phyloP scores from a whole-genome alignment of 1,284 basidiomycete species.

The Boletus semigastroideus region DNA sequence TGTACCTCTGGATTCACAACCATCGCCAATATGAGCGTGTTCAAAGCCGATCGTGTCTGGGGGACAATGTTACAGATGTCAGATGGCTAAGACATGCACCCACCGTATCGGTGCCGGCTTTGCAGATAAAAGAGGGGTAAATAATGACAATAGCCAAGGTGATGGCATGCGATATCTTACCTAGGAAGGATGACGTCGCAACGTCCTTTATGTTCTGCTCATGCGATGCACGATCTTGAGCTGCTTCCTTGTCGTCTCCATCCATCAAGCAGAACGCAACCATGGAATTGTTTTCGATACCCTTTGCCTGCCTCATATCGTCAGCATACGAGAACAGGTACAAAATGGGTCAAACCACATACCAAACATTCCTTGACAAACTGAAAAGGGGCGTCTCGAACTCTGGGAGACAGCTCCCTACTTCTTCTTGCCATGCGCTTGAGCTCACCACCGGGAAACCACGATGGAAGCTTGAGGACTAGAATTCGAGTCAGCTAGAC shows the following conservation, averaged over 20 bases:
- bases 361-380: conserved; percentile 36
- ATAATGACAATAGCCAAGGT: not conserved
- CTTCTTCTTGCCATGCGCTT: conserved; percentile 25
- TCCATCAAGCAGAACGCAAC: conserved; percentile 16
- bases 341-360: not conserved
- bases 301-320: conserved; percentile 10
- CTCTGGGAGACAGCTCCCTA: conserved; percentile 24
- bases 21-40: conserved; percentile 22
- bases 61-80: not conserved
- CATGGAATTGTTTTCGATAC: conserved; percentile 19
- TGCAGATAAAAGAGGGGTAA: not conserved
- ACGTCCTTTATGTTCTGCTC: conserved; percentile 23
- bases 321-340: not conserved
- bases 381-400: conserved; percentile 33
- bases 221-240: conserved; percentile 1
- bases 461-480: conserved; percentile 34
- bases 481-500: conserved; percentile 9
- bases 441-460: conserved; percentile 34
- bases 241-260: not conserved
- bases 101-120: conserved; percentile 27
- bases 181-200: conserved; percentile 20
- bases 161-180: conserved; percentile 4
- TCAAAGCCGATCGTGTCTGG: conserved; percentile 26
- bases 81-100: not conserved
- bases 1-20: conserved; percentile 28